Evolutionary conservation across 345 rosid genomes (phyloP), one percentile per base, ranked within the genome.

Genomic region (Eucalyptus pauciflora): DNA sequence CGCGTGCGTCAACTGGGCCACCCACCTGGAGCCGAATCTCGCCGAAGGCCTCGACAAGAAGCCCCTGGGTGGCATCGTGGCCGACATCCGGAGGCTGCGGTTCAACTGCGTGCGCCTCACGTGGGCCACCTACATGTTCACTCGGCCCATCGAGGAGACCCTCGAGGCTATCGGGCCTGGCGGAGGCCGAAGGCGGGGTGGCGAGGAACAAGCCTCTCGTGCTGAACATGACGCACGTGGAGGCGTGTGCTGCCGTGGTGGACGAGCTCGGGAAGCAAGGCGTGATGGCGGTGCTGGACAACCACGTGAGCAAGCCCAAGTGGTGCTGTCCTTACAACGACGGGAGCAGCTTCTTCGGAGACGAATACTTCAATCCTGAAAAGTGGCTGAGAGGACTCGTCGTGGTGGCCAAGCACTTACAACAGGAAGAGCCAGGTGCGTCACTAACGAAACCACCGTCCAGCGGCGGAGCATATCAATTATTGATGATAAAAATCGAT

Each of bases 281-380:
- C 22, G 37, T 94, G 71, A 49, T 49, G 92, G 92, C 88, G 80
- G 89, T 94, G 48, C 67, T 91, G 5, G 95, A 93, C 88, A 93
- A 94, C 87, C 95, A 94, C 54, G n/a, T 93, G 18, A 91, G 92
- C 90, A 90, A 88, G 48, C 95, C 95, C 6, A 64, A 89, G 17
- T 90, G 94, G 95, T 94, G 94, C 17, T 94, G 95, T 88, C 80
- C 87, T 56, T 86, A 46, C 41, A 69, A 62, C 8, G 95, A 92
- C 12, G 95, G 93, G 20, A 94, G 93, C 89, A 93, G 94, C 7
- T 94, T 94, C 90, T 88, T 94, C 33, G 92, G 93, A 12, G 94
- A 94, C 27, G 45, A 31, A 31, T 86, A 89, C 46, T 92, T 94
- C 50, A 54, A 91, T 41, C 95, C 94, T 14, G 86, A 87, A 27